Percentiles rank a stretch among this genome's conserved stretches.
These are phyloP conservation scores for Aspergillus sp. DNA, from an alignment of 2,329 filamentous ascomycete species.

Conservation along the genomic window DNA sequence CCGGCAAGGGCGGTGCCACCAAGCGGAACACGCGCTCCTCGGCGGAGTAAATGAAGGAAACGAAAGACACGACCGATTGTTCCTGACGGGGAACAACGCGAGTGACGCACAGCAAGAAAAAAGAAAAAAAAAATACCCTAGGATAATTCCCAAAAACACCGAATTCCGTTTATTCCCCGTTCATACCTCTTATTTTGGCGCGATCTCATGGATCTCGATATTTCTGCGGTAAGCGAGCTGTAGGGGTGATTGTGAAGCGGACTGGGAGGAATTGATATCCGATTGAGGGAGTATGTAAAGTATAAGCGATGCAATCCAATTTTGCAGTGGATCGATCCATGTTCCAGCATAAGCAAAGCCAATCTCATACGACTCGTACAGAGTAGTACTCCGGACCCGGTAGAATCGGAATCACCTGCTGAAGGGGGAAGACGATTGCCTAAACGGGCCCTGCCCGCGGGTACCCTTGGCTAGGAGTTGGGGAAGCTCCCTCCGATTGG, in stretches of 20 bases:
- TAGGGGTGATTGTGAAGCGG: too few relatives aligned
- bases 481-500: not conserved
- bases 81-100: not conserved
- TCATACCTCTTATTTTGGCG: not conserved
- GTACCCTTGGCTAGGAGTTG: too few relatives aligned
- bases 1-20: constrained; percentile 69
- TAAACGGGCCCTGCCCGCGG: not conserved
- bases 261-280: too few relatives aligned
- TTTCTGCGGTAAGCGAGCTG: too few relatives aligned
- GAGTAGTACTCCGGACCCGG: too few relatives aligned
- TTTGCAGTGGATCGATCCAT: too few relatives aligned
- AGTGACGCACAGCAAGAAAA: not conserved
- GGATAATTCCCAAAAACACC: not conserved
- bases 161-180: not conserved
- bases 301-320: too few relatives aligned
- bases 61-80: not conserved
- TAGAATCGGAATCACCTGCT: not conserved
- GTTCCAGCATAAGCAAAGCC: too few relatives aligned
- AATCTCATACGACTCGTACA: too few relatives aligned
- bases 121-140: not conserved
- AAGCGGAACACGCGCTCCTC: constrained; percentile 56
- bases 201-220: not conserved
- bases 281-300: too few relatives aligned
- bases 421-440: not conserved
- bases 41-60: constrained; percentile 30